A percentile compares a stretch with the other conserved stretches of the same genome.
phyloP scores from a whole-genome alignment of 768 basidiomycete genomes.

The Leucocoprinus leucothites region DNA sequence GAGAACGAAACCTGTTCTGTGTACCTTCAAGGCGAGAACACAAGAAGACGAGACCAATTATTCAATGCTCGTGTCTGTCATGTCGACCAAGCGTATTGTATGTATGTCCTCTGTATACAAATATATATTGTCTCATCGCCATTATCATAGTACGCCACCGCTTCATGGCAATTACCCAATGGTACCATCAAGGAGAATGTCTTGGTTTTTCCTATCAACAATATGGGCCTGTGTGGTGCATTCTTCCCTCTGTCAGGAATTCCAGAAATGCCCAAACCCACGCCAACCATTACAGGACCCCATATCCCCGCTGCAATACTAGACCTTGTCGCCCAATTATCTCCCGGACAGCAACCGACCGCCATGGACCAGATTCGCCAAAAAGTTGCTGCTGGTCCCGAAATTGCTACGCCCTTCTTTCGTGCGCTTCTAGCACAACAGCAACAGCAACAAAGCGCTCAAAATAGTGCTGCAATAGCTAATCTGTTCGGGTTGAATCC shows the following conservation, averaged over 20 bases:
- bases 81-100: constrained; percentile 44
- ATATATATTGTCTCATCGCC: not conserved
- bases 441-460: constrained; percentile 19
- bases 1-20: constrained; percentile 35
- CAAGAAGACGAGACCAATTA: constrained; percentile 31
- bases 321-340: constrained; percentile 22
- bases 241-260: constrained; percentile 51
- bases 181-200: constrained; percentile 42
- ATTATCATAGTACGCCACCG: constrained; percentile 41
- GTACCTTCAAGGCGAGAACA: constrained; percentile 33
- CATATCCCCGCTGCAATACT: constrained; percentile 16
- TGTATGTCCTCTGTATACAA: constrained; percentile 18
- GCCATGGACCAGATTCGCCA: constrained; percentile 18
- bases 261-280: constrained; percentile 48
- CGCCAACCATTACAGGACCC: constrained; percentile 5
- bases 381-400: constrained; percentile 10
- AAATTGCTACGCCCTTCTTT: constrained; percentile 5
- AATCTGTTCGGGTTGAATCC: constrained; percentile 8
- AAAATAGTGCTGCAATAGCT: constrained; percentile 6
- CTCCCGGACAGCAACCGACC: constrained; percentile 22
- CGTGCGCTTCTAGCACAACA: constrained; percentile 19
- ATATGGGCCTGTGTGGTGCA: constrained; percentile 36
- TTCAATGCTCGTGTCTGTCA: constrained; percentile 35
- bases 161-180: constrained; percentile 45
- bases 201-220: constrained; percentile 40